phyloP scores from a whole-genome alignment of 257 asterid genomes.

The Dorcoceras hygrometricum region DNA sequence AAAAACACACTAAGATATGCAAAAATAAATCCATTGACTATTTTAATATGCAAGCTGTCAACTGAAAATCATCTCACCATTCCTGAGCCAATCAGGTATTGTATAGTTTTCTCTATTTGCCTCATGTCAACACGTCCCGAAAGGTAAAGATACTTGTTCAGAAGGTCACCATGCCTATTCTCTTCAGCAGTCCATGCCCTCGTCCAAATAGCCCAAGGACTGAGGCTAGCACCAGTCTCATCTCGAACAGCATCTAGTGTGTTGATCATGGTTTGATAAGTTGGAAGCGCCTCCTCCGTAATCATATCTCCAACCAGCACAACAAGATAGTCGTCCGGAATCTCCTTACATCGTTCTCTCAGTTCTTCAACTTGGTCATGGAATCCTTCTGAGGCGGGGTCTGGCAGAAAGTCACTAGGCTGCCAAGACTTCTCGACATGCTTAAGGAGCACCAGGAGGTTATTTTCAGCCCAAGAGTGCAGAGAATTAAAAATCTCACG shows the following conservation, averaged over 20 bases:
- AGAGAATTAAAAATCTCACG: constrained; percentile 48
- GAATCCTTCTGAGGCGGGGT: constrained; percentile 50
- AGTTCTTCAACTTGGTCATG: constrained; percentile 51
- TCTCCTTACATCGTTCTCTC: constrained; percentile 37
- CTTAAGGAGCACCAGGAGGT: constrained; percentile 46
- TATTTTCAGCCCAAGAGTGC: constrained; percentile 46
- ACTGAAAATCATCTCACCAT: constrained; percentile 38
- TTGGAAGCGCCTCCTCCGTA: constrained; percentile 60
- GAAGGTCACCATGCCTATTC: constrained; percentile 61
- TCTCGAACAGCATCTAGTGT: constrained; percentile 54
- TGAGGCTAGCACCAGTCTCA: constrained; percentile 55
- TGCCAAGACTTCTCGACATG: constrained; percentile 57
- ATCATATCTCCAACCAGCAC: constrained; percentile 60
- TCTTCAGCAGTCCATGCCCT: constrained; percentile 68
- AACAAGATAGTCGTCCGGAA: constrained; percentile 53
- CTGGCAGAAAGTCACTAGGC: constrained; percentile 54
- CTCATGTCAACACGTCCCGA: constrained; percentile 60
- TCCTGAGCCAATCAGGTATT: constrained; percentile 54
- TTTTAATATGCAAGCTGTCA: background rate
- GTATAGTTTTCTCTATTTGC: constrained; percentile 55
- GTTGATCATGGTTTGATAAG: constrained; percentile 61
- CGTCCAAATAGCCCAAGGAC: constrained; percentile 66
- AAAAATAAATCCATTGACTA: background rate
- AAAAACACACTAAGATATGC: background rate
- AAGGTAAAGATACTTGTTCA: constrained; percentile 55